These are phyloP conservation scores for Citrus inodora DNA, from an alignment of 345 rosid genomes.

Conservation along the genomic window DNA sequence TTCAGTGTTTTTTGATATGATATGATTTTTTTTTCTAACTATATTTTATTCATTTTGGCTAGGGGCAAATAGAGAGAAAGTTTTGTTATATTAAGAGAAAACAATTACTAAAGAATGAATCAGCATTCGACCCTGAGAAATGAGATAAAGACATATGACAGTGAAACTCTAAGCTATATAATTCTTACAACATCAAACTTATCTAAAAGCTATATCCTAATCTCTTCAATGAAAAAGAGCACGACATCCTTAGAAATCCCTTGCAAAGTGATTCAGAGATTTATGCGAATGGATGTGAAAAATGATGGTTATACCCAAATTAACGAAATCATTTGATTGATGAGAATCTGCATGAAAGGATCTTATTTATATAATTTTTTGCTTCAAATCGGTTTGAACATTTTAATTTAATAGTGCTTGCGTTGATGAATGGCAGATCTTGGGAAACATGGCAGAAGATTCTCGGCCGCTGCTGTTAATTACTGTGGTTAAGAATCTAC, in stretches of 20 bases:
- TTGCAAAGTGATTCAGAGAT: not conserved
- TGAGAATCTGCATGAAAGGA: not conserved
- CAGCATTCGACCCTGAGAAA: not conserved
- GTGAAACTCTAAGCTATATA: not conserved
- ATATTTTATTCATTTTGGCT: not conserved
- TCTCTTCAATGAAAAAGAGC: not conserved
- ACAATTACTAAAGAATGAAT: not conserved
- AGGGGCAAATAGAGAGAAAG: not conserved
- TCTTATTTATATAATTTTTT: not conserved
- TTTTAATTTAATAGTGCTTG: conserved; percentile 17
- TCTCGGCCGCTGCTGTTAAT: conserved; percentile 69
- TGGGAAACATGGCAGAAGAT: conserved; percentile 73
- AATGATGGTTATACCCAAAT: not conserved
- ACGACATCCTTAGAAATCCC: not conserved
- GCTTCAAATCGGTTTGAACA: not conserved
- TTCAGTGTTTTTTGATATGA: not conserved
- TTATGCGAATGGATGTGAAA: not conserved
- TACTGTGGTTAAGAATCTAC: conserved; percentile 76
- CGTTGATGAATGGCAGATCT: conserved; percentile 50
- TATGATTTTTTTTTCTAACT: not conserved
- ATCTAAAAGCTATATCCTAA: not conserved
- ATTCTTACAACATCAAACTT: not conserved
- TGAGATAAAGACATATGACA: no score
- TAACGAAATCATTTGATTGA: not conserved
- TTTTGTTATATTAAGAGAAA: not conserved